Evolutionary conservation across 345 rosid species (phyloP).

Genomic region (Anacardium occidentale): DNA sequence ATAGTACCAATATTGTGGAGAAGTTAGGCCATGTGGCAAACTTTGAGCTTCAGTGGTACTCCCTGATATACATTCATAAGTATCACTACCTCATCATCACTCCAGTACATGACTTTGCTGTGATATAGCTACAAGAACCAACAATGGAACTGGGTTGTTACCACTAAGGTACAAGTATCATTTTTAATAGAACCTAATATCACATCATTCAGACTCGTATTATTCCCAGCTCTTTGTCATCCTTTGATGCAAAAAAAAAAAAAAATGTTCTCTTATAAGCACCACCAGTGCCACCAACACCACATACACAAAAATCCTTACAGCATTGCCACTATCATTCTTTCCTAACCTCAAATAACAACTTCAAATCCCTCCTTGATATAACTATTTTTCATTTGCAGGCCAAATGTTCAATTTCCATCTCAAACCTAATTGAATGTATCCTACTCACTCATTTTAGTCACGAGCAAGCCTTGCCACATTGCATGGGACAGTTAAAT

Average conservation of each 20-base stretch:
- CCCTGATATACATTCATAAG: constrained; percentile 2
- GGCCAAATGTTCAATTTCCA: background rate
- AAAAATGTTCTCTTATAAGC: background rate
- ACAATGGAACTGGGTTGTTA: background rate
- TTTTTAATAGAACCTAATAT: background rate
- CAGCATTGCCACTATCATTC: background rate
- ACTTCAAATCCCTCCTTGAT: background rate
- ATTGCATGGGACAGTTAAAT: background rate
- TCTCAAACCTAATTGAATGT: background rate
- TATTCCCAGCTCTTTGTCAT: background rate
- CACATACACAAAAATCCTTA: background rate
- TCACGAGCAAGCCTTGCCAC: too few relatives aligned
- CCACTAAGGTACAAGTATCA: background rate
- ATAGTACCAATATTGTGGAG: background rate
- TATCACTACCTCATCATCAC: background rate
- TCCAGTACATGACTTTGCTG: too few relatives aligned
- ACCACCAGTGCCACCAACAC: background rate
- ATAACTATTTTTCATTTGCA: background rate
- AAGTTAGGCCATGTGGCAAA: background rate
- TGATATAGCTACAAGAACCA: background rate
- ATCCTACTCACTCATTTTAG: background rate
- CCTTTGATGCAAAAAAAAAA: background rate
- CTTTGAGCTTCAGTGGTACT: background rate
- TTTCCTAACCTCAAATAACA: background rate
- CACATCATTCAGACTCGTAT: background rate